Base-by-base conservation (phyloP, 495 filamentous ascomycete genomes). In the Astrothelium subdiscretum region DNA sequence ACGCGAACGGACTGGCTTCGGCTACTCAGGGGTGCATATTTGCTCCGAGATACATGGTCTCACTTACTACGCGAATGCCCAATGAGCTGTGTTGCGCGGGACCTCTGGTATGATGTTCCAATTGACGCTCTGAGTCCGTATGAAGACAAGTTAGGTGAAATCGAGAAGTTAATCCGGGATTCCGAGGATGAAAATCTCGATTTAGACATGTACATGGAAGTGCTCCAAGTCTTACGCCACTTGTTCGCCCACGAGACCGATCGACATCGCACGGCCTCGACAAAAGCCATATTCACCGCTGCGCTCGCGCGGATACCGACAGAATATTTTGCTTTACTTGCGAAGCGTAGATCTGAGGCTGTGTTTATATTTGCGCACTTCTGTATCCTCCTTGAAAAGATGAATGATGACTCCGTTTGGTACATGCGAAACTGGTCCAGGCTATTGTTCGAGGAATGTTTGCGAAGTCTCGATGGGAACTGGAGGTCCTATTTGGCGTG, bases 321-420 rank as follows among this genome's bases (percentile, higher is more conserved):
- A 8, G 48, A 29, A 10, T 54, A 27, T 20, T 54, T 54, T 54
- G 24, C 22, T 54, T 29, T 54, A 8, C 48, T 54, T 15, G 48
- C 48, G 3, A 20, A 54, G 2, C 48, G 24, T 15, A 26, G 48
- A 54, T 8, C 48, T 29, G 48, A 54, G 1, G 48, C 48, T 20
- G 48, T 54, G 3, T 20, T 54, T 24, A 26, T 54, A 11, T 54
- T 54, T 3, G 48, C 48, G 10, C 48, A 54, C 24, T 29, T 54
- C 24, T 54, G 48, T 20, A 54, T 54, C 20, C 8, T 54, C 29
- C 24, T 54, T 11, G 48, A 54, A 24, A 54, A 54, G 24, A 54
- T 54, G 48, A 54, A 54, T 54, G 48, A 54, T 2, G 48, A 54
- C 48, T 54, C 48, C 15, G 48, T 54, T 26, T 54, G 48, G 48